phyloP scores from a whole-genome alignment of 106 monocot species.

The Amphibolis antarctica region DNA sequence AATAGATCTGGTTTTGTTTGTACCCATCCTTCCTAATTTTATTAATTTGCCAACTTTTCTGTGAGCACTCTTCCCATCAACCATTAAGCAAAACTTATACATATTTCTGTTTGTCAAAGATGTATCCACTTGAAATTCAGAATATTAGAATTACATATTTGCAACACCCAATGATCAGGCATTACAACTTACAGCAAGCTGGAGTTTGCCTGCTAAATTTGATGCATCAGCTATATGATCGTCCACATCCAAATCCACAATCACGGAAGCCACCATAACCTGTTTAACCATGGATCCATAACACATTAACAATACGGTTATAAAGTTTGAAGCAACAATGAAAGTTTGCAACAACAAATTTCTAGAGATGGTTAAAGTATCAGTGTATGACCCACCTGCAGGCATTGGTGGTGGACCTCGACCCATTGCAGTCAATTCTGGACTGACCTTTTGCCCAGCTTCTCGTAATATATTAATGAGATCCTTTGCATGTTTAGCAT shows the following conservation, averaged over 20 bases:
- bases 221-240: slow-evolving; percentile 43
- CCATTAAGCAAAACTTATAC: too few relatives aligned
- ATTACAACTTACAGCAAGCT: too few relatives aligned
- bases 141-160: not conserved
- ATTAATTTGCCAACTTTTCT: too few relatives aligned
- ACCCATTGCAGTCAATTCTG: slow-evolving; percentile 75
- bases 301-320: not conserved
- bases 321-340: not conserved
- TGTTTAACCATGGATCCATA: slow-evolving; percentile 13
- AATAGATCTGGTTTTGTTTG: too few relatives aligned
- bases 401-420: slow-evolving; percentile 62
- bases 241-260: slow-evolving; percentile 53
- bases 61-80: too few relatives aligned
- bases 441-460: slow-evolving; percentile 79
- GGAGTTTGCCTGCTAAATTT: too few relatives aligned
- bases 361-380: not conserved
- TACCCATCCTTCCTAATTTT: too few relatives aligned
- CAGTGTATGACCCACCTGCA: slow-evolving; percentile 28
- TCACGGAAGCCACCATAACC: slow-evolving; percentile 64
- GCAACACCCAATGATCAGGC: too few relatives aligned
- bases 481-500: slow-evolving; percentile 90
- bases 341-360: not conserved
- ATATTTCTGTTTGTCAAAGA: too few relatives aligned
- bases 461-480: slow-evolving; percentile 72
- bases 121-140: not conserved